Conservation (phyloP, 306 rosid genomes). For the Cicer yamashitae region DNA sequence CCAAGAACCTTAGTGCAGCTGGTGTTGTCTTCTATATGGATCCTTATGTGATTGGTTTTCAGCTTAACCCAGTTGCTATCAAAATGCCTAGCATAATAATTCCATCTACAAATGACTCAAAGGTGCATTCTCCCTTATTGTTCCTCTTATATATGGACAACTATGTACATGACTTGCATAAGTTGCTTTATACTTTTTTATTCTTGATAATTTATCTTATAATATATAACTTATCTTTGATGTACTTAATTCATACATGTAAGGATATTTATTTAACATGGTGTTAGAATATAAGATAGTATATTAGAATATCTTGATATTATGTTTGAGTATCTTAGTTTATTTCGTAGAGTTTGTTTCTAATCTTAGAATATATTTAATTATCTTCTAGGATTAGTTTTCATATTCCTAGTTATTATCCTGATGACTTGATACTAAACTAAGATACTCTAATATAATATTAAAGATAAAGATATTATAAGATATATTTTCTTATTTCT, state of each 20-base stretch:
- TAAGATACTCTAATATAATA: too few species aligned
- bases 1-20: slow-evolving; percentile 82
- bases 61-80: slow-evolving; percentile 90
- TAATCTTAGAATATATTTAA: too few species aligned
- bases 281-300: too few species aligned
- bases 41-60: slow-evolving; percentile 86
- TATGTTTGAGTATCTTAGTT: too few species aligned
- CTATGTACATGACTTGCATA: not conserved
- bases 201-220: not conserved
- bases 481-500: not conserved
- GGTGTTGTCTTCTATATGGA: slow-evolving; percentile 95
- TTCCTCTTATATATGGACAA: not conserved
- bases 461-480: too few species aligned
- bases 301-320: too few species aligned
- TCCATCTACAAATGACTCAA: slow-evolving; percentile 82
- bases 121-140: slow-evolving; percentile 55
- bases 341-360: too few species aligned
- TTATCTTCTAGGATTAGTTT: too few species aligned
- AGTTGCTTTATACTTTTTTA: not conserved
- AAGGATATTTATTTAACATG: too few species aligned
- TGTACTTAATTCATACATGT: slow-evolving; percentile 6
- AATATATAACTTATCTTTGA: not conserved
- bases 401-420: too few species aligned
- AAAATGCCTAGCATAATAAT: slow-evolving; percentile 82
- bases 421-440: too few species aligned